Percentiles rank a stretch among this genome's conserved stretches.
Conservation (phyloP, 208 protist genomes). For the Trypanosoma boissoni region DNA sequence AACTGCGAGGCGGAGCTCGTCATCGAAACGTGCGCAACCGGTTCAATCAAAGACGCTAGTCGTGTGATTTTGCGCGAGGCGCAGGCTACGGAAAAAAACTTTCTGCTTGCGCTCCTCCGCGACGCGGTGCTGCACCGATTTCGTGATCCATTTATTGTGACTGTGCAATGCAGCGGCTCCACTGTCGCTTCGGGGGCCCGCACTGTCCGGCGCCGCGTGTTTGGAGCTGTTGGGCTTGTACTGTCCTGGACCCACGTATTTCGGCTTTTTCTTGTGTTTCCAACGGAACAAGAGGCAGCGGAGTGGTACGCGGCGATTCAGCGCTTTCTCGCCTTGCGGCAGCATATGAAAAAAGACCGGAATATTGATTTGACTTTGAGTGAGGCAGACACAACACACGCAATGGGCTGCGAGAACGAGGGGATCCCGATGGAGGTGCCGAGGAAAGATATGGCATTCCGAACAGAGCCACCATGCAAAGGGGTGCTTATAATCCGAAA, state of each 20-base stretch:
- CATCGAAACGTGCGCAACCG: neutral
- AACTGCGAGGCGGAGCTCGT: neutral
- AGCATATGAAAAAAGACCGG: no score
- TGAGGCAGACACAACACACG: no score
- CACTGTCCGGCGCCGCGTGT: neutral
- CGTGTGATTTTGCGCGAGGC: neutral
- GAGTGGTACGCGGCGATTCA: slow-evolving; percentile 7
- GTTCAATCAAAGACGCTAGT: neutral
- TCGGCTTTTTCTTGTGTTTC: slow-evolving; percentile 16
- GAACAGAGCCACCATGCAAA: neutral
- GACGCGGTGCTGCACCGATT: neutral
- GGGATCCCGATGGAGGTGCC: neutral
- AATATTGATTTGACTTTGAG: no score
- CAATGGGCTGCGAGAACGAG: no score
- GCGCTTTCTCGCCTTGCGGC: neutral
- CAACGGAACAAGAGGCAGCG: neutral
- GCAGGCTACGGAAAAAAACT: neutral
- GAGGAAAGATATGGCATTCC: neutral
- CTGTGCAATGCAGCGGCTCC: no score
- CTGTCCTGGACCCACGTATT: neutral
- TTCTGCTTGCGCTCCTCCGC: neutral
- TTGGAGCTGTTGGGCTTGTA: slow-evolving; percentile 14
- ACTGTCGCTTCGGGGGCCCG: no score
- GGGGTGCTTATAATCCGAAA: slow-evolving; percentile 2
- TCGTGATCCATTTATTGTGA: neutral